Percentiles rank a stretch among this genome's conserved stretches.
Evolutionary conservation across 1,284 basidiomycete species (phyloP).

Genomic region (Ustilago shanxiensis): DNA sequence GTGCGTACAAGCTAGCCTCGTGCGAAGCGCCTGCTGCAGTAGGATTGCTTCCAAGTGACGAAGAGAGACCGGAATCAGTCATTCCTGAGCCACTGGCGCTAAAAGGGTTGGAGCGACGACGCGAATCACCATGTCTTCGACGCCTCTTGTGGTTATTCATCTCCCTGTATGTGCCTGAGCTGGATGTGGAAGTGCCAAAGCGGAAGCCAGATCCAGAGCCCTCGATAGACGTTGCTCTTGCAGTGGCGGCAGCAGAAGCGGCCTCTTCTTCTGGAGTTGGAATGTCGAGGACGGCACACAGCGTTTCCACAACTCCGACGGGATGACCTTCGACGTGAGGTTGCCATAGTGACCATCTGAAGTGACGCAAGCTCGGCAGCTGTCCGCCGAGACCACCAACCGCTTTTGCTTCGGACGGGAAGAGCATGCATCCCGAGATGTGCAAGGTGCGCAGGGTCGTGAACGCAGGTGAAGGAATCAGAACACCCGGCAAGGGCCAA

Average conservation of each 20-base stretch:
- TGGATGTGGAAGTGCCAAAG: slow-evolving; percentile 37
- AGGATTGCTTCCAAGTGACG: slow-evolving; percentile 28
- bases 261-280: slow-evolving; percentile 49
- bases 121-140: slow-evolving; percentile 37
- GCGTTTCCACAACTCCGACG: slow-evolving; percentile 48
- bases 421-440: slow-evolving; percentile 61
- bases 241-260: slow-evolving; percentile 31
- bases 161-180: slow-evolving; percentile 48
- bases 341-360: slow-evolving; percentile 57
- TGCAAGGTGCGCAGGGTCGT: slow-evolving; percentile 49
- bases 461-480: slow-evolving; percentile 49
- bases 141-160: slow-evolving; percentile 39
- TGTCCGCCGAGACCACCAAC: slow-evolving; percentile 52
- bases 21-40: slow-evolving; percentile 26
- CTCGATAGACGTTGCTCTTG: slow-evolving; percentile 22
- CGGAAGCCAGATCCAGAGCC: slow-evolving; percentile 37
- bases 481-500: slow-evolving; percentile 46
- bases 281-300: slow-evolving; percentile 51
- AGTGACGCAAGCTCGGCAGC: slow-evolving; percentile 50
- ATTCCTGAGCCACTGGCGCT: slow-evolving; percentile 27
- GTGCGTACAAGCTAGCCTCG: slow-evolving; percentile 46
- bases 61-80: slow-evolving; percentile 39
- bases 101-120: slow-evolving; percentile 43
- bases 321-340: slow-evolving; percentile 56
- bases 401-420: slow-evolving; percentile 49